Conservation (phyloP, 164 flowering plant genomes). For the Tetrastigma voinierianum region DNA sequence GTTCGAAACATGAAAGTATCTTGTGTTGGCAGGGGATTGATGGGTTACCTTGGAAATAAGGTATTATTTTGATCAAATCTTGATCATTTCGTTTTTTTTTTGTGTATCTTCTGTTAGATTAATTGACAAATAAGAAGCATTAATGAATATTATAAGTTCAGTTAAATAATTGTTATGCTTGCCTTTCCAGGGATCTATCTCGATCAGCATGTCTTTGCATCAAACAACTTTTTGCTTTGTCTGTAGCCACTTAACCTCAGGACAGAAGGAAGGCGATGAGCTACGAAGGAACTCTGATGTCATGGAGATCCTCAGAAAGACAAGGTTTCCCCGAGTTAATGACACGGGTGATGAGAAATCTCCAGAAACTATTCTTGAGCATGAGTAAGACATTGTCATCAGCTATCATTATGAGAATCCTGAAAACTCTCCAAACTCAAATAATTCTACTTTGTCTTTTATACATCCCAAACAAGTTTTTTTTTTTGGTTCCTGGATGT, state of each 20-base stretch:
- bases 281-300: conserved; percentile 68
- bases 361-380: conserved; percentile 62
- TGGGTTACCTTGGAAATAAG: conserved; percentile 81
- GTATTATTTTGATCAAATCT: conserved; percentile 22
- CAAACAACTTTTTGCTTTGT: conserved; percentile 71
- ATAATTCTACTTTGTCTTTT: not conserved
- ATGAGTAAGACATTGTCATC: conserved; percentile 47
- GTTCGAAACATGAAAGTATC: conserved; percentile 68
- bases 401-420: not conserved
- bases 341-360: conserved; percentile 45
- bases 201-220: conserved; percentile 69
- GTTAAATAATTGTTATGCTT: not conserved
- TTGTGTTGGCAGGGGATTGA: conserved; percentile 74
- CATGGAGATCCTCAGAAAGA: conserved; percentile 67
- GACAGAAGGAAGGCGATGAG: conserved; percentile 75
- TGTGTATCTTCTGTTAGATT: not conserved
- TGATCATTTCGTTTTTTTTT: not conserved
- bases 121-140: not conserved
- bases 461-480: not conserved
- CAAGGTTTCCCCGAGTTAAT: conserved; percentile 64
- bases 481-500: not conserved
- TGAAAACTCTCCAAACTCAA: not conserved
- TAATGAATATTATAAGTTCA: not conserved
- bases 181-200: conserved; percentile 63
- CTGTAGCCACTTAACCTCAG: conserved; percentile 68